Conservation (phyloP, 805 yeast species). For the Dipodascus albidus region DNA sequence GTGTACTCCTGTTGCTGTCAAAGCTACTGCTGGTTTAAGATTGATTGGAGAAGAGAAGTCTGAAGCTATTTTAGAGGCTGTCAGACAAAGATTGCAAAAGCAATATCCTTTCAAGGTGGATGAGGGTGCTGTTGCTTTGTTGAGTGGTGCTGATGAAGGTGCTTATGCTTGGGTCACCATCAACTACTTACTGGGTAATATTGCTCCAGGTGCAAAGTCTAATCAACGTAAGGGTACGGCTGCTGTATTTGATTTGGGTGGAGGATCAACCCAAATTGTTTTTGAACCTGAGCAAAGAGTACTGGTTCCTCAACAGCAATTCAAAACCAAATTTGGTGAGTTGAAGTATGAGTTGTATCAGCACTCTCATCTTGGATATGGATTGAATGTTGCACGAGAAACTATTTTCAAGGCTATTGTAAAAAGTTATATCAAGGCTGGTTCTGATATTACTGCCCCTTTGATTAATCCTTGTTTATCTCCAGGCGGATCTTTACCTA, state of each 20-base stretch:
- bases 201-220: constrained; percentile 45
- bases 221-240: constrained; percentile 70
- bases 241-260: constrained; percentile 96
- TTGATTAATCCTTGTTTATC: constrained; percentile 80
- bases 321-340: constrained; percentile 68
- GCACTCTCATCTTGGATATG: constrained; percentile 91
- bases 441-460: constrained; percentile 29
- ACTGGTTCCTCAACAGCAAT: constrained; percentile 19
- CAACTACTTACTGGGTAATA: constrained; percentile 85
- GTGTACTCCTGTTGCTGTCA: constrained; percentile 92
- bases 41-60: constrained; percentile 69
- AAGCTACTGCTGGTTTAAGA: constrained; percentile 96
- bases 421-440: constrained; percentile 28
- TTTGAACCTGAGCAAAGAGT: constrained; percentile 64
- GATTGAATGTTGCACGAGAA: constrained; percentile 87
- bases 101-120: constrained; percentile 75
- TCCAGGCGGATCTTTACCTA: constrained; percentile 52
- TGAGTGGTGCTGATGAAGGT: constrained; percentile 97
- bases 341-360: constrained; percentile 76
- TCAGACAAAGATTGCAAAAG: constrained; percentile 58
- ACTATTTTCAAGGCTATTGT: constrained; percentile 61
- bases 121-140: constrained; percentile 78
- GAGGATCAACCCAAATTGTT: constrained; percentile 97
- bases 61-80: constrained; percentile 59
- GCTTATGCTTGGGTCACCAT: constrained; percentile 98